Evolutionary conservation across 2,329 filamentous ascomycete species (phyloP).

Genomic region (Calcarisporium arbuscula): DNA sequence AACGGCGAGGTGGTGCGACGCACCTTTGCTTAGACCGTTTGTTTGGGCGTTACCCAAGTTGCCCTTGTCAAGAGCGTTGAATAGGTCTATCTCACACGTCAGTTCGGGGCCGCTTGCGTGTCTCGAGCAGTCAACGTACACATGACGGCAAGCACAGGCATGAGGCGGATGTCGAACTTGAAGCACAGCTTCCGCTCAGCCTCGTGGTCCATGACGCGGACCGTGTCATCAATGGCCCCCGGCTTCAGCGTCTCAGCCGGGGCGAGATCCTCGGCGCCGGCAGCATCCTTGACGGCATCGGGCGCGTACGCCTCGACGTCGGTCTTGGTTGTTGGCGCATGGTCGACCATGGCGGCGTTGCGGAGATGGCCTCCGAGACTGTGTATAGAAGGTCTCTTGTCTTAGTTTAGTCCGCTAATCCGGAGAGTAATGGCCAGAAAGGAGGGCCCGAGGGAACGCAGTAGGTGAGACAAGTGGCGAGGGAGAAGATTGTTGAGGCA

Average conservation of each 20-base stretch:
- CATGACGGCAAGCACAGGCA: conserved; percentile 50
- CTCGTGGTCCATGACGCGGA: conserved; percentile 27
- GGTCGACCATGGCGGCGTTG: conserved; percentile 6
- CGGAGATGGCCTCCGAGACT: no score
- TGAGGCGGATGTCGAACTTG: conserved; percentile 48
- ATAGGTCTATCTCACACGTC: conserved; percentile 28
- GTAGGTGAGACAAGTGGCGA: no score
- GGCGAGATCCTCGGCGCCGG: conserved; percentile 7
- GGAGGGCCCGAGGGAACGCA: no score
- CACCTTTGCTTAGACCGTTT: conserved; percentile 32
- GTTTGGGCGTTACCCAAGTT: conserved; percentile 51
- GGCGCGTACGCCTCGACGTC: conserved; percentile 8
- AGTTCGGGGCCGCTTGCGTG: neutral
- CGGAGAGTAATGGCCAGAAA: no score
- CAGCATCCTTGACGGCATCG: conserved; percentile 6
- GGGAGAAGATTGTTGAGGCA: no score
- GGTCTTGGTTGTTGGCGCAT: neutral
- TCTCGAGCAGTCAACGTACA: conserved; percentile 21
- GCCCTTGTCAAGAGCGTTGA: conserved; percentile 39
- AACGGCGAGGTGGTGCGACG: neutral
- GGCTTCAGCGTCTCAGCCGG: conserved; percentile 10
- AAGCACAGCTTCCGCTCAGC: conserved; percentile 45
- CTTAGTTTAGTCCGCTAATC: no score
- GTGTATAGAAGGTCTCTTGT: no score
- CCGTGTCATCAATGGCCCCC: conserved; percentile 14